Evolutionary conservation across 1,284 basidiomycete genomes (phyloP), one percentile per base, ranked within the genome.

Genomic region (Leccinum idahoense): DNA sequence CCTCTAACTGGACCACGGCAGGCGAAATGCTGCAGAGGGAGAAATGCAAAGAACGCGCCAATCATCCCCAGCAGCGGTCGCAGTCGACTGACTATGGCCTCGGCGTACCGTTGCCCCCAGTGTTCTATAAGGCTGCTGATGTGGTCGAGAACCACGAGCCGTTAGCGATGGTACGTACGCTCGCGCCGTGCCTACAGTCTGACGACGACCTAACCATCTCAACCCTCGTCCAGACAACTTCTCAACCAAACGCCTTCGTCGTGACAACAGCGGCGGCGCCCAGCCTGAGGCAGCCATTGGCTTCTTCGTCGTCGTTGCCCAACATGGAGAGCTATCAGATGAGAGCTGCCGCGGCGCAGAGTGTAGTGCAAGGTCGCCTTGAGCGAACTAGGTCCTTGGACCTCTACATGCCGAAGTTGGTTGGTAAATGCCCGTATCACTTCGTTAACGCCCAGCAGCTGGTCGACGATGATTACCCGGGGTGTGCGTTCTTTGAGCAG

Each of bases 381-480:
- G 18, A 49, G 20, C 41, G 29, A 7, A 64, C 59, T 0, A 14
- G 5, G 4, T 41, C 54, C 2, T 8, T 65, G 11, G 63, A 65
- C 29, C 58, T 15, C 15, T 62, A 41, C 44, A 60, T 65, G 55
- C 63, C 64, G 1, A 1, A 3, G 2, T n/a, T 65, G 15, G n/a
- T 44, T 11, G 56, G 58, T 3, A 41, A 39, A 5, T 65, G 63
- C 5, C 49, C 60, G 2, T 64, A 61, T 15, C 60, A 65, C 10
- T 65, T 65, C 7, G 49, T 65, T 3, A 23, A 44, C 5, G 46
- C 32, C 1, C 35, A 35, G n/a, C 20, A 64, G 5, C 23, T 55
- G 6, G 14, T 11, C 2, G 63, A 65, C 14, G 46, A 65, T 3
- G 51, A 26, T 12, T 54, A 6, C 51, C 23, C 23, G 32, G 32